These are phyloP conservation scores for Citrus australasica DNA, from an alignment of 345 rosid species.

Conservation along the genomic window DNA sequence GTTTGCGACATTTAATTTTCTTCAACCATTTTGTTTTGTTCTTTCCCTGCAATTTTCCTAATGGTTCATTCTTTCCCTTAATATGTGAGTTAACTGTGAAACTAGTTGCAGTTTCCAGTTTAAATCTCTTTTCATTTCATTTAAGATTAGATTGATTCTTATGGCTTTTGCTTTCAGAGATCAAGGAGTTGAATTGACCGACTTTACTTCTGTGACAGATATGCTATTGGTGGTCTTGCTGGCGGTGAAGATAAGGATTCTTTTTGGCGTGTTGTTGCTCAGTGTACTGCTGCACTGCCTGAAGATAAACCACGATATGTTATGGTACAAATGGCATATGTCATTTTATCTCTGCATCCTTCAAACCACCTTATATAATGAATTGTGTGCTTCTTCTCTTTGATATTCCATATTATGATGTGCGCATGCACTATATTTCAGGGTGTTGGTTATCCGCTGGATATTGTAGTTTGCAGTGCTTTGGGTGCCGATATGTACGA, in stretches of 20 bases:
- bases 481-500: conserved; percentile 86
- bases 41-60: not conserved
- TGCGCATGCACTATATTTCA: conserved; percentile 21
- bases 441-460: conserved; percentile 87
- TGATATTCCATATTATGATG: not conserved
- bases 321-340: conserved; percentile 39
- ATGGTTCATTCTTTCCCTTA: not conserved
- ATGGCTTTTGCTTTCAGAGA: not conserved
- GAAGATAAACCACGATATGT: conserved; percentile 86
- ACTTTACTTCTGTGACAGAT: conserved; percentile 50
- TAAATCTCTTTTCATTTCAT: not conserved
- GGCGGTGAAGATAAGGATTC: conserved; percentile 92
- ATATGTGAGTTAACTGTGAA: not conserved
- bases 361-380: not conserved
- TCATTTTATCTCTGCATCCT: not conserved
- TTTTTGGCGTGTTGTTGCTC: conserved; percentile 88
- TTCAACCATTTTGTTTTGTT: not conserved
- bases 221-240: conserved; percentile 88
- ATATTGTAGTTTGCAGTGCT: conserved; percentile 83
- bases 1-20: not conserved
- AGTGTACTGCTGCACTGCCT: conserved; percentile 72
- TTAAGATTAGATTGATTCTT: not conserved
- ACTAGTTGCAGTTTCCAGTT: not conserved
- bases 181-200: conserved; percentile 21
- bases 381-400: not conserved